Base-by-base conservation (phyloP, 1,139 yeast species). In the Geotrichum australiense region DNA sequence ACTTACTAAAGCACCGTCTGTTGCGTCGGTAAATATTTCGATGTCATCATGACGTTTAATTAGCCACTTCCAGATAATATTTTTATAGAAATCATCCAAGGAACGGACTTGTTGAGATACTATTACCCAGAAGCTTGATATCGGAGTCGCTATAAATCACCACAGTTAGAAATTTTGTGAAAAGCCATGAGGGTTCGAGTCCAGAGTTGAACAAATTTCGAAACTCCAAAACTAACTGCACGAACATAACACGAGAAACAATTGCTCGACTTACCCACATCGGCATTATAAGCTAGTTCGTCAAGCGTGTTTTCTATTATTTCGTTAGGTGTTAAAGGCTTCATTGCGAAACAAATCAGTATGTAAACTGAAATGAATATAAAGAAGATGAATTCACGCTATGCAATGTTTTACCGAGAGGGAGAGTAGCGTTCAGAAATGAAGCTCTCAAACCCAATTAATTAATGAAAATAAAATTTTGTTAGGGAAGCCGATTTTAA, bases 231-330 rank as follows among this genome's bases (percentile, higher is more conserved):
- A 30, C 14, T n/a, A 32, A 16, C 8, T 28, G 14, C 5, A 19
- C 20, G 16, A 23, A 14, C 11, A 30, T 15, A 7, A 10, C 25
- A 16, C 24, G 16, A 12, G 28, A 12, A 19, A 39, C 28, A n/a
- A n/a, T n/a, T n/a, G n/a, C 19, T 3, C 8, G 8, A 48, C 62
- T 18, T 51, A 61, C 65, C 64, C 30, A 52, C 49, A 39, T 54
- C 56, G 6, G 64, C 64, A 43, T 58, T 59, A 41, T 57, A 50
- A 10, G 64, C 62, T 34, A 61, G 45, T 33, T 53, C 50, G 43
- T 61, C 64, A 25, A 59, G 50, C 24, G 59, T 39, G 39, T 50
- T 47, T 29, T 55, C 61, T 18, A 59, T 57, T 22, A 59, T 42
- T 30, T 56, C 59, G 39, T 56, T 59, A 3, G 62, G 62, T n/a